Base-by-base conservation (phyloP, 352 stramenopile genomes). In the Globisporangium canariense region DNA sequence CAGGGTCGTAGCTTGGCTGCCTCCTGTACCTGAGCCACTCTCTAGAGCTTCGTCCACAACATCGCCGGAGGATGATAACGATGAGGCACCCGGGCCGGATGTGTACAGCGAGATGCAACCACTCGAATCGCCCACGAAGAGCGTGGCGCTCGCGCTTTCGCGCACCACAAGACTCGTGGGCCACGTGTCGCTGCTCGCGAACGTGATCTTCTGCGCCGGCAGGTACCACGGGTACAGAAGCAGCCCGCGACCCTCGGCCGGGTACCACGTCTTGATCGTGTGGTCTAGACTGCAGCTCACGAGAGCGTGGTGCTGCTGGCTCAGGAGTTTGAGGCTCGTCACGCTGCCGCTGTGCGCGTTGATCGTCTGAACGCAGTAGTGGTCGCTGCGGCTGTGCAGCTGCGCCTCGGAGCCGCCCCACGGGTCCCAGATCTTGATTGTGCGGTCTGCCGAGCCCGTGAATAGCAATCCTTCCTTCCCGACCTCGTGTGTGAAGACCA, bases 341-440 rank as follows among this genome's bases (percentile, higher is more conserved):
- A 93, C 69, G 53, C 74, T 88, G 9, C 81, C 76, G 20, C 68
- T 54, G 61, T 94, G 85, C 1, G 72, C 78, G 20, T 65, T 76
- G 11, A 94, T 73, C 14, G 79, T 91, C 60, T 92, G 85, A 8
- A 92, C 80, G 40, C 81, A 91, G 22, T 69, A 73, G 13, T 78
- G 65, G 14, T 78, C 66, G 30, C 66, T 53, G 16, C 55, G 65
- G 18, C 65, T 66, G 43, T 78, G 74, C n/a, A 84, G 46, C 22
- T 75, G 68, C 0, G 75, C 71, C 32, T 89, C 76, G 3, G 68
- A 65, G 18, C 61, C 67, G 28, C 77, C 63, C 79, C 78, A 89
- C 11, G 80, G 79, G 54, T 93, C 84, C 84, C 84, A 93, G 7
- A 91, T 66, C 49, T 83, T 88, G 52, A 93, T 89, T 0, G 74